phyloP scores from a whole-genome alignment of 352 stramenopile genomes.

The Globisporangium nagaii region DNA sequence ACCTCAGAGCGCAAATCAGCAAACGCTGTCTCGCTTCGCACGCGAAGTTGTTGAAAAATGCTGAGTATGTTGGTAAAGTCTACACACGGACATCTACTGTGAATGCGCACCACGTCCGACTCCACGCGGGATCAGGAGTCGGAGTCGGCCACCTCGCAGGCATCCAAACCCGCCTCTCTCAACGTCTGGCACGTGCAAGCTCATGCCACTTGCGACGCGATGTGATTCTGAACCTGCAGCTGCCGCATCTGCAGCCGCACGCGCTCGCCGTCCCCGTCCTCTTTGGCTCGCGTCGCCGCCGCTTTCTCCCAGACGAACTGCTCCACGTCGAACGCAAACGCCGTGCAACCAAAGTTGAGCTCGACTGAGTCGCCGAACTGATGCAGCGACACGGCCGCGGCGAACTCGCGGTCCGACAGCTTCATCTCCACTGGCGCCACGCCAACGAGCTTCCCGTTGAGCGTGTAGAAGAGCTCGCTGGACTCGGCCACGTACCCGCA shows the following conservation, averaged over 20 bases:
- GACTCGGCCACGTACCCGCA: conserved; percentile 17
- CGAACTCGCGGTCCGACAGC: conserved; percentile 4
- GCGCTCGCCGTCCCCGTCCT: background rate
- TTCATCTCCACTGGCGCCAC: conserved; percentile 6
- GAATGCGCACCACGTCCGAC: too few species aligned
- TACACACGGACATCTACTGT: too few species aligned
- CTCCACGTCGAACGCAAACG: conserved; percentile 34
- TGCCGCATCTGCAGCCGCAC: background rate
- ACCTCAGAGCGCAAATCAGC: too few species aligned
- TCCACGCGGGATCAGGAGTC: too few species aligned
- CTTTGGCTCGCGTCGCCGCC: background rate
- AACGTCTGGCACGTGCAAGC: too few species aligned
- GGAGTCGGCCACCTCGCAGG: too few species aligned
- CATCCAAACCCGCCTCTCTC: too few species aligned
- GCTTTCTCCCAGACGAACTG: conserved; percentile 2
- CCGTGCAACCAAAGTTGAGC: conserved; percentile 23
- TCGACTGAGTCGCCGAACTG: conserved; percentile 23
- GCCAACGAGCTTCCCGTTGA: conserved; percentile 23
- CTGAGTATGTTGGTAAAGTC: too few species aligned
- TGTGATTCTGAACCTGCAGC: too few species aligned
- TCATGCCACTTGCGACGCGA: too few species aligned
- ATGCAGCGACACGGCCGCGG: conserved; percentile 30
- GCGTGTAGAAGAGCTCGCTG: conserved; percentile 29
- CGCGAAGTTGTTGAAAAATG: too few species aligned
- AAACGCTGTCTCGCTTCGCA: too few species aligned